Evolutionary conservation across 441 rosid genomes (phyloP).

Genomic region (Syzygium malaccense): DNA sequence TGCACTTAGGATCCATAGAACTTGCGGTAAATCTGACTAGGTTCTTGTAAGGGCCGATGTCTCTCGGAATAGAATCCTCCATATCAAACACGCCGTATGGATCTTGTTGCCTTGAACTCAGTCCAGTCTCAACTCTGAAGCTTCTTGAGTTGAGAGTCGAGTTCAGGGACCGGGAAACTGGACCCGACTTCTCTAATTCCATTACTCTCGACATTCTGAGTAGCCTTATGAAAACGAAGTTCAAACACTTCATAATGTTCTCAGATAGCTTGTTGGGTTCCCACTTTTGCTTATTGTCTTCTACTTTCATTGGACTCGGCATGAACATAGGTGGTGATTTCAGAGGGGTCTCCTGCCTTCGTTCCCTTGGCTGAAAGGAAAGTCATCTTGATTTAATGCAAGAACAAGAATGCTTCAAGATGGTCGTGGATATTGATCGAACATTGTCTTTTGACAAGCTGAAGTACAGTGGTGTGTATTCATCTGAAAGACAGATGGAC

Average conservation of each 20-base stretch:
- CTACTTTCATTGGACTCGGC: slow-evolving; percentile 33
- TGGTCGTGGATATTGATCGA: background rate
- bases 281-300: slow-evolving; percentile 55
- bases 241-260: slow-evolving; percentile 76
- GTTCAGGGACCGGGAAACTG: slow-evolving; percentile 51
- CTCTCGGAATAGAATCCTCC: slow-evolving; percentile 78
- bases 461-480: background rate
- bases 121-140: slow-evolving; percentile 52
- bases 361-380: slow-evolving; percentile 47
- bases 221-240: slow-evolving; percentile 67
- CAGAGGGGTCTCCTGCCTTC: slow-evolving; percentile 43
- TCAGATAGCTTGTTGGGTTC: slow-evolving; percentile 87
- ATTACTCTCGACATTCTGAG: slow-evolving; percentile 79
- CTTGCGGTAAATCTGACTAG: slow-evolving; percentile 67
- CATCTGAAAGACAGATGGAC: background rate
- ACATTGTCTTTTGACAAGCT: background rate
- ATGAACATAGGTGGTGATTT: slow-evolving; percentile 32
- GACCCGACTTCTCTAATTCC: slow-evolving; percentile 74
- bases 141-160: slow-evolving; percentile 55
- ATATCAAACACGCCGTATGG: slow-evolving; percentile 72
- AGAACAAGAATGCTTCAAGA: background rate
- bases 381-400: background rate
- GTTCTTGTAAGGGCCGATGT: slow-evolving; percentile 85
- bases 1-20: slow-evolving; percentile 80
- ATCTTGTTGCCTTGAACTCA: slow-evolving; percentile 73